phyloP scores from a whole-genome alignment of 139 green algal genomes.

The Chlamydomonas asymmetrica region DNA sequence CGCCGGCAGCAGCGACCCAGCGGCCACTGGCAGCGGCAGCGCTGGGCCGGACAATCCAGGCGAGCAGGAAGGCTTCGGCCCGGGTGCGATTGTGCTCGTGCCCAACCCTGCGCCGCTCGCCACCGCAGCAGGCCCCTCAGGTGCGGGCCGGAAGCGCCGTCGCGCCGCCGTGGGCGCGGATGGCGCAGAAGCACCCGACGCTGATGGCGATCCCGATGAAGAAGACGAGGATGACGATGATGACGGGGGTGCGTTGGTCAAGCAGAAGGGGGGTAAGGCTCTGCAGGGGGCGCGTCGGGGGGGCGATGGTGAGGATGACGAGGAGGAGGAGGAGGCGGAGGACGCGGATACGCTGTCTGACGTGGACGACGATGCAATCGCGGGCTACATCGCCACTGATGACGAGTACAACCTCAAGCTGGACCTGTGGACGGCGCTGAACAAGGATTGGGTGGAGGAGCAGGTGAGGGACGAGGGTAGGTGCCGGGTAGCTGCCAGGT shows the following conservation, averaged over 20 bases:
- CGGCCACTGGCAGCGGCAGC: neutral
- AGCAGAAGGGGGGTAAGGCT: neutral
- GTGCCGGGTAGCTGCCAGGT: too few relatives aligned
- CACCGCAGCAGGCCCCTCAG: too few relatives aligned
- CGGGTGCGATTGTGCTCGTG: too few relatives aligned
- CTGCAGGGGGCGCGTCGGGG: neutral
- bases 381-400: constrained; percentile 57
- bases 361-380: constrained; percentile 53
- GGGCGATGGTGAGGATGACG: neutral
- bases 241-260: neutral
- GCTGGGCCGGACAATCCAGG: too few relatives aligned
- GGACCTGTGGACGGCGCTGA: constrained; percentile 70
- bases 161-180: too few relatives aligned
- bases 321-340: constrained; percentile 11
- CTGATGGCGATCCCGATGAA: neutral
- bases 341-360: constrained; percentile 46
- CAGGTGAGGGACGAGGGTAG: too few relatives aligned
- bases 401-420: constrained; percentile 65
- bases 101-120: too few relatives aligned
- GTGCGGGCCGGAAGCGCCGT: too few relatives aligned
- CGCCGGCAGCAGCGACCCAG: neutral
- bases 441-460: constrained; percentile 57
- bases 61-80: too few relatives aligned
- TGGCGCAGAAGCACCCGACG: neutral
- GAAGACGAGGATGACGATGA: neutral